Percentiles rank a stretch among this genome's conserved stretches.
Conservation (phyloP, 768 basidiomycete genomes). For the Phylloporus sp. region DNA sequence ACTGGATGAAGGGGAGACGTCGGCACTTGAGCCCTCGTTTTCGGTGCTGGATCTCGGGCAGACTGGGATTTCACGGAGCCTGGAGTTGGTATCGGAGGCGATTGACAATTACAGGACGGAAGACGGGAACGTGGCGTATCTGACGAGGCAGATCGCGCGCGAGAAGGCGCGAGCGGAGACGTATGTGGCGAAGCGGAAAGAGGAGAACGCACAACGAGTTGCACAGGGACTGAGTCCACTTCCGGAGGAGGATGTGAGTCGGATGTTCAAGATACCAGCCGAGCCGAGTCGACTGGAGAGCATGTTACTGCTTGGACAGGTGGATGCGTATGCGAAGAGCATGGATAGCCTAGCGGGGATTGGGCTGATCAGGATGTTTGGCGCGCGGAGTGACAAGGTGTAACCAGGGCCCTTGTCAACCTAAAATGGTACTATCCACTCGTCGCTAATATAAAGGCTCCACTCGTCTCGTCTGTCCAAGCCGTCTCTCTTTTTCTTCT, state of each 20-base stretch:
- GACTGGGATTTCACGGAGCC: slow-evolving; percentile 62
- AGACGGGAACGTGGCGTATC: slow-evolving; percentile 87
- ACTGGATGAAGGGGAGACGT: slow-evolving; percentile 35
- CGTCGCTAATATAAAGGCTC: no score
- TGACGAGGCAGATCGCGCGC: slow-evolving; percentile 80
- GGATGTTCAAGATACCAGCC: slow-evolving; percentile 81
- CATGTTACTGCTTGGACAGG: slow-evolving; percentile 78
- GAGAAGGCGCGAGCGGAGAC: slow-evolving; percentile 77
- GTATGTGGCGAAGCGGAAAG: slow-evolving; percentile 78
- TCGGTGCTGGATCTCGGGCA: slow-evolving; percentile 66
- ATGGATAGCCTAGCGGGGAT: slow-evolving; percentile 58
- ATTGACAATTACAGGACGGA: slow-evolving; percentile 85
- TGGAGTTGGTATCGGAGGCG: slow-evolving; percentile 82
- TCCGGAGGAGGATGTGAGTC: slow-evolving; percentile 79
- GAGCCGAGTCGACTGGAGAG: slow-evolving; percentile 89
- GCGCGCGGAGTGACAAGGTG: slow-evolving; percentile 39
- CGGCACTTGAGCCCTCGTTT: slow-evolving; percentile 56
- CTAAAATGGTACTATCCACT: background rate
- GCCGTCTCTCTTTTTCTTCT: background rate
- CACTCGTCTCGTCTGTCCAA: background rate
- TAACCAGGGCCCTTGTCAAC: background rate
- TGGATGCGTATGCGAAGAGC: slow-evolving; percentile 80
- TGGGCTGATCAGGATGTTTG: slow-evolving; percentile 83
- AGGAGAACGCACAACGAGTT: slow-evolving; percentile 76
- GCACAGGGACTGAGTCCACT: slow-evolving; percentile 81